Evolutionary conservation across 192 early-diverging fungal genomes (phyloP).

Genomic region (Pilaira anomala): DNA sequence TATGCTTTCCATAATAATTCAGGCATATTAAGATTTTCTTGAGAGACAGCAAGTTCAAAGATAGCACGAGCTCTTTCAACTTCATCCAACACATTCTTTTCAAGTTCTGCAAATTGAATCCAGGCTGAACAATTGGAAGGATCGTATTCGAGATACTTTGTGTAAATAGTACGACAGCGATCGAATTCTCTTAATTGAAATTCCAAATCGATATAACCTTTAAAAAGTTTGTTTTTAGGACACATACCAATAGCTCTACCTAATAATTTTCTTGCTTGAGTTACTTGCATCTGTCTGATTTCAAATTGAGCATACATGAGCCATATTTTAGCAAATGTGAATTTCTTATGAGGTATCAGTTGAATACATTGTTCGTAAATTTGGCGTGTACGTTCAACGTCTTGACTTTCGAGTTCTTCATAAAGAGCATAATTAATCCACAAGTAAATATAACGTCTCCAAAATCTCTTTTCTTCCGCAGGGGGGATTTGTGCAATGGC

Average conservation of each 20-base stretch:
- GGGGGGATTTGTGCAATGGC: slow-evolving; percentile 88
- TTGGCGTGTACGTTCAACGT: slow-evolving; percentile 73
- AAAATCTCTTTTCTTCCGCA: slow-evolving; percentile 85
- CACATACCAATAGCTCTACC: slow-evolving; percentile 85
- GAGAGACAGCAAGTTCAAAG: slow-evolving; percentile 88
- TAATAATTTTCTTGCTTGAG: slow-evolving; percentile 71
- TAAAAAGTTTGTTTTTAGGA: slow-evolving; percentile 90
- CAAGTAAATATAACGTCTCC: slow-evolving; percentile 98
- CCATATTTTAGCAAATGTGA: slow-evolving; percentile 99
- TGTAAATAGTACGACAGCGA: slow-evolving; percentile 83
- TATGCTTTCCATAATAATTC: slow-evolving; percentile 98
- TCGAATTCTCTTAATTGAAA: slow-evolving; percentile 92
- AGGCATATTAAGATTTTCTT: slow-evolving; percentile 94
- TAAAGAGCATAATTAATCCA: slow-evolving; percentile 98
- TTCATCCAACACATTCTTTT: slow-evolving; percentile 76
- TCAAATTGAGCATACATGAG: slow-evolving; percentile 91
- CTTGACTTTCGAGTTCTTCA: slow-evolving; percentile 85
- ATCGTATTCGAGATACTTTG: slow-evolving; percentile 89
- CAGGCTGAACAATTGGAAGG: slow-evolving; percentile 87
- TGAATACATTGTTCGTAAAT: slow-evolving; percentile 83
- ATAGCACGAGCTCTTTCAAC: slow-evolving; percentile 79
- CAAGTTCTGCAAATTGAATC: slow-evolving; percentile 96
- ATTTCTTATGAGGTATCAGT: slow-evolving; percentile 86
- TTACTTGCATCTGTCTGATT: slow-evolving; percentile 72
- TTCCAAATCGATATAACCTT: slow-evolving; percentile 96